These are phyloP conservation scores for Orbilia oligospora DNA, from an alignment of 2,329 filamentous ascomycete species.

Conservation along the genomic window DNA sequence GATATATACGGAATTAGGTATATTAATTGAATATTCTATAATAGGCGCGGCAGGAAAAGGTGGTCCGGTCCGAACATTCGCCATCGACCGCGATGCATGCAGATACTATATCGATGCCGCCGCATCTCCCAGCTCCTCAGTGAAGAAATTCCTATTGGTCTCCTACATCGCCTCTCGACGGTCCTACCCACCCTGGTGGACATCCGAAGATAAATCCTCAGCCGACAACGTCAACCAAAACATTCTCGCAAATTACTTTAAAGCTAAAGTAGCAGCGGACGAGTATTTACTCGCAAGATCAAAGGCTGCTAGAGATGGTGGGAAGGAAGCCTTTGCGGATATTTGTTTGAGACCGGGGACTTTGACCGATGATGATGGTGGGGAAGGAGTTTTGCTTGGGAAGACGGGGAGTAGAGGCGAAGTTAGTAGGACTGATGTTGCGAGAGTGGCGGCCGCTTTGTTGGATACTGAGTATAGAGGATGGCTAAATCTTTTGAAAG, in stretches of 20 bases:
- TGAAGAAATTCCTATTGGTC: conserved; percentile 76
- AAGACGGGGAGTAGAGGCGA: conserved; percentile 67
- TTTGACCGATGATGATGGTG: conserved; percentile 68
- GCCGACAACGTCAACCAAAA: conserved; percentile 64
- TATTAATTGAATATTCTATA: background rate
- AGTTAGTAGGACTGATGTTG: conserved; percentile 74
- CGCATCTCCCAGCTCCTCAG: conserved; percentile 69
- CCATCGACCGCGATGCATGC: conserved; percentile 76
- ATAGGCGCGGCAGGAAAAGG: conserved; percentile 74
- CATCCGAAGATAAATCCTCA: conserved; percentile 66
- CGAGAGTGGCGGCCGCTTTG: conserved; percentile 72
- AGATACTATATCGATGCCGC: conserved; percentile 75
- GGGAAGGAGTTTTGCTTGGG: conserved; percentile 68
- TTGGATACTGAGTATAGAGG: conserved; percentile 70
- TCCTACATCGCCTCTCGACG: conserved; percentile 74
- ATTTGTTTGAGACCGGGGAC: conserved; percentile 65
- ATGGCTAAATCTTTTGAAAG: conserved; percentile 62
- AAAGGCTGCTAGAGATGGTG: conserved; percentile 37
- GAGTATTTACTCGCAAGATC: conserved; percentile 59
- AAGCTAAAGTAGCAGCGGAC: conserved; percentile 75
- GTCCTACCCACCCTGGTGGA: conserved; percentile 73
- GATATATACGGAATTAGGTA: no score
- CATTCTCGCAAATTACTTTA: conserved; percentile 72
- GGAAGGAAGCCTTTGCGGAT: conserved; percentile 41
- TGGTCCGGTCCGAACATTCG: conserved; percentile 72